A percentile compares a stretch with the other conserved stretches of the same genome.
These are phyloP conservation scores for Gymnopus androsaceus DNA, from an alignment of 1,284 basidiomycete species.

Conservation along the genomic window DNA sequence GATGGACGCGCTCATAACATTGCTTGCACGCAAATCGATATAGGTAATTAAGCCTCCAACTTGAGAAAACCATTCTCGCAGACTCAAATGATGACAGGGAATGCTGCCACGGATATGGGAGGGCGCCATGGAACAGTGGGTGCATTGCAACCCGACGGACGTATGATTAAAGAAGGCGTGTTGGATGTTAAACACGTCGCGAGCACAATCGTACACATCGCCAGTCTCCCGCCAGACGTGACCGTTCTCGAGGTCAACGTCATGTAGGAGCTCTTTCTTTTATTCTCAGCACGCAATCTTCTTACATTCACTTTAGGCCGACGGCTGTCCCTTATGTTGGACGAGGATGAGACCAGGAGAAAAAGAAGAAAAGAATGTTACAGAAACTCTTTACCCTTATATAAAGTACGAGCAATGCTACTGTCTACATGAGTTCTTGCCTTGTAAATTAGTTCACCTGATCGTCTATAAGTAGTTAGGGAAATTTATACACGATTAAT, in stretches of 20 bases:
- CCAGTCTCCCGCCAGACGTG: conserved; percentile 65
- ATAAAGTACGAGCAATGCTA: too few relatives aligned
- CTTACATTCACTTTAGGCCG: background rate
- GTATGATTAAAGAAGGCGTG: conserved; percentile 57
- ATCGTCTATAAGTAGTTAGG: too few relatives aligned
- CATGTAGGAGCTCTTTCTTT: conserved; percentile 52
- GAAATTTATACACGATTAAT: too few relatives aligned
- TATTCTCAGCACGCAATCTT: background rate
- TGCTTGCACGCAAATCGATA: conserved; percentile 79
- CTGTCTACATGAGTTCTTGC: too few relatives aligned
- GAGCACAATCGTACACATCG: conserved; percentile 69
- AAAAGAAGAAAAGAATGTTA: background rate
- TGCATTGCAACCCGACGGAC: conserved; percentile 70
- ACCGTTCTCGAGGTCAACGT: conserved; percentile 74
- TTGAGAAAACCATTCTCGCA: background rate
- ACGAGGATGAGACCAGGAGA: conserved; percentile 7
- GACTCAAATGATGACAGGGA: conserved; percentile 44
- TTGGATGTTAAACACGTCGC: conserved; percentile 75
- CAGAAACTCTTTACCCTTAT: too few relatives aligned
- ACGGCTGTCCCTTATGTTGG: conserved; percentile 17
- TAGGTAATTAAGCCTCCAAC: conserved; percentile 46
- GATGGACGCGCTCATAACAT: conserved; percentile 77
- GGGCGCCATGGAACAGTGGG: conserved; percentile 46
- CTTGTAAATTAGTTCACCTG: too few relatives aligned
- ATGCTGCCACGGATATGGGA: conserved; percentile 66